Base-by-base conservation (phyloP, 2,329 filamentous ascomycete species). In the Hansfordia pulvinata region DNA sequence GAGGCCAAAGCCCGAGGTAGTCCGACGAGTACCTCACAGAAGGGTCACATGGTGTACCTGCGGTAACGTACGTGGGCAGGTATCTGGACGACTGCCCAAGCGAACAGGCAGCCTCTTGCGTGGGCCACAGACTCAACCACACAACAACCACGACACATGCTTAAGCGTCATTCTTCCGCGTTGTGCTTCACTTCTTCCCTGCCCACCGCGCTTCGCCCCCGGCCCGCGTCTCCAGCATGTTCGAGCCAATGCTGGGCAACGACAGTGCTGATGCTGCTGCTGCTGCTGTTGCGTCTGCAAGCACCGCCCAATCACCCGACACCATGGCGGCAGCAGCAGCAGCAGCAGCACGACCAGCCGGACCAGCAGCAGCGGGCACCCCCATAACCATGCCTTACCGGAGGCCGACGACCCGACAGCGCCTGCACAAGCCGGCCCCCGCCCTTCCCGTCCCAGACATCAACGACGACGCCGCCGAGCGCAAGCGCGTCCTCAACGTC, bases 401-500 rank as follows among this genome's bases (percentile, higher is more conserved):
- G 21, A 32, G 27, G 26, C 39, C 45, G 5, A 39, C 30, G 23
- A 42, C 41, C 0, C 35, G 60, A 22, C 59, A 63, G 30, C 38
- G 58, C 19, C 32, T 45, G 8, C 42, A 52, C 33, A 63, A 61
- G 36, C 32, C 53, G 11, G 50, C 54, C 3, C 46, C 53, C 5
- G n/a, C 40, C 3, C 41, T 66, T 6, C 45, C 48, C 2, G 52
- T 66, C 6, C 62, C 63, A 5, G 41, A 62, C 25, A 61, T 64
- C 11, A 56, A 62, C 5, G 49, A 66, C 13, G 54, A 69, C 44
- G 58, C 64, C 2, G 48, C 54, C 3, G 64, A 69, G 42, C 51
- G 65, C 13, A 70, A 69, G 40, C 50, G 64, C 8, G 50, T 67
- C 1, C 35, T 69, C 13, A 69, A 68, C 29, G 59, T 69, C 8